Percentiles rank a stretch among this genome's conserved stretches.
phyloP scores from a whole-genome alignment of 2,329 filamentous ascomycete genomes.

The Colletotrichum ledebouriae region DNA sequence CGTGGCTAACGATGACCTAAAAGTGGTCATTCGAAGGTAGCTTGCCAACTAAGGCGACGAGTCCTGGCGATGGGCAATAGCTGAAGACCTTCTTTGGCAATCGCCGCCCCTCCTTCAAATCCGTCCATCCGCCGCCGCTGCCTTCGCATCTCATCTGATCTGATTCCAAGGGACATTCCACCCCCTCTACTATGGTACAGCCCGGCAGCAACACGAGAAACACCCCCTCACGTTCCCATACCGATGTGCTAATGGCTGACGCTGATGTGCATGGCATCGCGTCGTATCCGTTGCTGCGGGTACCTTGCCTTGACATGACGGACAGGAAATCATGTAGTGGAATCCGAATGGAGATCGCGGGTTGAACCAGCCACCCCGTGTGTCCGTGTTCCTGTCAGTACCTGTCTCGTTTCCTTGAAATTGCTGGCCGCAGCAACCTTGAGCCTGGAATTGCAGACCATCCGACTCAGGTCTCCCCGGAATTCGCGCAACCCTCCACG shows the following conservation, averaged over 20 bases:
- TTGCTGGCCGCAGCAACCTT: constrained; percentile 26
- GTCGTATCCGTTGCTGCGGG: constrained; percentile 19
- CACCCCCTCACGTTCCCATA: constrained; percentile 1
- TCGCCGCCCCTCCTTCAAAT: constrained; percentile 24
- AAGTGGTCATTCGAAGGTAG: constrained; percentile 7
- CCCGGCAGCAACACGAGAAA: neutral
- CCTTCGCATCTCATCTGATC: constrained; percentile 30
- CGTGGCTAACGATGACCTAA: neutral
- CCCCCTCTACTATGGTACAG: neutral
- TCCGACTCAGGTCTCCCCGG: constrained; percentile 31
- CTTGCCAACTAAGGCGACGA: neutral
- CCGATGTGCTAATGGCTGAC: constrained; percentile 18
- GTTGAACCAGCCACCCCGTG: constrained; percentile 27
- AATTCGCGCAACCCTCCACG: constrained; percentile 38
- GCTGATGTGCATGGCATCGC: constrained; percentile 26
- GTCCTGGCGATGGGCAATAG: constrained; percentile 4
- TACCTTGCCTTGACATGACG: constrained; percentile 13
- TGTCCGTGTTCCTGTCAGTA: constrained; percentile 24
- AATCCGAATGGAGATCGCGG: constrained; percentile 34
- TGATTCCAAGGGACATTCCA: constrained; percentile 28
- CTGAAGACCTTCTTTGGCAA: constrained; percentile 18
- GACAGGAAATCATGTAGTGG: constrained; percentile 24
- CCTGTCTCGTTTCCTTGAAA: constrained; percentile 29
- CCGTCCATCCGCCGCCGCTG: constrained; percentile 1
- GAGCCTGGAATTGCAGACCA: constrained; percentile 23